Evolutionary conservation across 768 basidiomycete species (phyloP), one percentile per base, ranked within the genome.

Genomic region (Pisolithus tinctorius): DNA sequence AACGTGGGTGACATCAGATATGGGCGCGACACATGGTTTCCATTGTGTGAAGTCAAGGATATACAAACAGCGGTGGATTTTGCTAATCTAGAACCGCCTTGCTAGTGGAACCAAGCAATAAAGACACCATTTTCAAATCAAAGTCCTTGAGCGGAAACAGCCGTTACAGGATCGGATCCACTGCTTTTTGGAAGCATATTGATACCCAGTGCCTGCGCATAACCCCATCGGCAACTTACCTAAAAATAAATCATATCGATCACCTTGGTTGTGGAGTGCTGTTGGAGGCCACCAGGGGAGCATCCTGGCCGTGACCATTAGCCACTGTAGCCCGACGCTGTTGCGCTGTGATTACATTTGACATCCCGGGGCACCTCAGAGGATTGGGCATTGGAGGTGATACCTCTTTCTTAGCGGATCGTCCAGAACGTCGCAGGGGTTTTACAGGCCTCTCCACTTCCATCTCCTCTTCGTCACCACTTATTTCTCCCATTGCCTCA

Each of bases 361-460:
- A 57, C 55, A 57, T 55, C 52, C 53, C 57, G 55, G 56, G 55
- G 58, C 55, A 59, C 56, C 37, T 48, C 20, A 57, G 56, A 59
- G 58, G 62, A 48, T 48, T 56, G 49, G 42, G 40, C 51, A 54
- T 58, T 58, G 56, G 47, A 65, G 54, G 61, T 58, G 60, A 36
- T 54, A 64, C 57, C 55, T 58, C 25, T 44, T 58, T 58, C 58
- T 65, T 57, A 58, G 57, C 62, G 20, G 45, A 36, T 62, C 58
- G 63, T 51, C 58, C 51, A 55, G 67, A 64, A 59, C 60, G 59
- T 58, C 67, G 67, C 47, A 69, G 58, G 55, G 67, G 69, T 65
- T 67, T 70, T 62, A 69, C 60, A 52, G 65, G 67, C 23, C 67
- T 69, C 55, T 65, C 61, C 49, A 69, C 55, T 13, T 48, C 50